Evolutionary conservation across 2,329 filamentous ascomycete species (phyloP).

Genomic region (Fusarium sp.): DNA sequence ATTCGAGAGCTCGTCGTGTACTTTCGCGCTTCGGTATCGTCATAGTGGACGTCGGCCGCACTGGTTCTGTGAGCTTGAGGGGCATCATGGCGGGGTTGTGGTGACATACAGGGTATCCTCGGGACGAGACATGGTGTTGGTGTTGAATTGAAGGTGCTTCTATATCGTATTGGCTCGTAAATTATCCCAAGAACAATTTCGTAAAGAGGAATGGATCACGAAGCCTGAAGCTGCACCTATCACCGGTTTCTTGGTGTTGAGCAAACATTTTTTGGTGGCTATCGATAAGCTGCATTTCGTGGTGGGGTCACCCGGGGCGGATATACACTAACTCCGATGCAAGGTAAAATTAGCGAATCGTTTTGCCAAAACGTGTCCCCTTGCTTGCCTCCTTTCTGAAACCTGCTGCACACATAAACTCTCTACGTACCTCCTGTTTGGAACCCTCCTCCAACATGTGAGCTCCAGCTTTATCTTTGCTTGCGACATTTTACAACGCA

Average conservation of each 20-base stretch:
- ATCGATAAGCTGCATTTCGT: slow-evolving; percentile 46
- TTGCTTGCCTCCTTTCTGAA: slow-evolving; percentile 29
- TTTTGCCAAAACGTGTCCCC: slow-evolving; percentile 49
- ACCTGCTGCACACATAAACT: slow-evolving; percentile 12
- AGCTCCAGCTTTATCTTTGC: slow-evolving; percentile 33
- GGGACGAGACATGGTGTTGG: slow-evolving; percentile 87
- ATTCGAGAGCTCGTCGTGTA: slow-evolving; percentile 98
- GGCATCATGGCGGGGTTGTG: slow-evolving; percentile 40
- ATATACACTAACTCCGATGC: neutral
- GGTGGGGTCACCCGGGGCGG: slow-evolving; percentile 21
- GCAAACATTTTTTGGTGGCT: slow-evolving; percentile 49
- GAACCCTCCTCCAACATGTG: slow-evolving; percentile 44
- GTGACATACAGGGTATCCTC: slow-evolving; percentile 88
- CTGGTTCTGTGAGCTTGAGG: slow-evolving; percentile 62
- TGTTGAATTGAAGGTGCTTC: neutral
- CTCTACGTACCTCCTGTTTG: slow-evolving; percentile 20
- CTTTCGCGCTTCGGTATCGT: slow-evolving; percentile 94
- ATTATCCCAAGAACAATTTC: accelerated
- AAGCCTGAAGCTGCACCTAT: slow-evolving; percentile 19
- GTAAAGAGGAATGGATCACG: neutral
- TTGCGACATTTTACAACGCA: slow-evolving; percentile 28
- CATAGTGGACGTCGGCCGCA: slow-evolving; percentile 96
- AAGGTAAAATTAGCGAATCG: slow-evolving; percentile 28
- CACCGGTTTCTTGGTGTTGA: slow-evolving; percentile 33
- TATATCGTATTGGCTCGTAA: accelerated